Evolutionary conservation across 768 basidiomycete genomes (phyloP).

Genomic region (Kwoniella botswanensis): DNA sequence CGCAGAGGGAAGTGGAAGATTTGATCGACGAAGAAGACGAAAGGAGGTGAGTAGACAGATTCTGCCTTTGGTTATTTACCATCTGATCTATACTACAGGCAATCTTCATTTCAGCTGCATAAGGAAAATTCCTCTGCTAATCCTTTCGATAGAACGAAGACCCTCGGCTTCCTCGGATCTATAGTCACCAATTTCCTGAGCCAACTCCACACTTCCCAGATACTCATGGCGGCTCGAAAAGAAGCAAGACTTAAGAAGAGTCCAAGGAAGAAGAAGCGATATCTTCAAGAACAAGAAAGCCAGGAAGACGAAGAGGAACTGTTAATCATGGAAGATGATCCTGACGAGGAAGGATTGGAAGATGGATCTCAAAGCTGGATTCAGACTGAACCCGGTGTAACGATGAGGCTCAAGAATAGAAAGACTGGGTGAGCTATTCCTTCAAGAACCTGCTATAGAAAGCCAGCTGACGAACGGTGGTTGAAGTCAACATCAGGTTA

Average conservation of each 20-base stretch:
- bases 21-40: constrained; percentile 2
- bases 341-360: neutral
- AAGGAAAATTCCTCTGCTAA: neutral
- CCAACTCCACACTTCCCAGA: constrained; percentile 6
- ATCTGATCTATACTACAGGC: too few species aligned
- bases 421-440: constrained; percentile 39
- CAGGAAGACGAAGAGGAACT: neutral
- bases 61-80: neutral
- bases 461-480: neutral
- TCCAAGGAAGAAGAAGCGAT: neutral
- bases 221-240: neutral
- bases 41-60: neutral
- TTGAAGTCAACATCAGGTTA: too few species aligned
- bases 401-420: constrained; percentile 33
- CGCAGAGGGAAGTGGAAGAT: neutral
- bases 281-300: neutral
- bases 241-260: neutral
- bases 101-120: neutral
- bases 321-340: neutral
- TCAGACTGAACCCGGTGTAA: constrained; percentile 20
- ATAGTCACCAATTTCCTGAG: neutral
- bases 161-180: constrained; percentile 10
- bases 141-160: neutral
- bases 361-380: neutral
- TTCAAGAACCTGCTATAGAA: neutral